A percentile compares a stretch with the other conserved stretches of the same genome.
These are phyloP conservation scores for Wickerhamiella hasegawae DNA, from an alignment of 805 yeast species.

Conservation along the genomic window DNA sequence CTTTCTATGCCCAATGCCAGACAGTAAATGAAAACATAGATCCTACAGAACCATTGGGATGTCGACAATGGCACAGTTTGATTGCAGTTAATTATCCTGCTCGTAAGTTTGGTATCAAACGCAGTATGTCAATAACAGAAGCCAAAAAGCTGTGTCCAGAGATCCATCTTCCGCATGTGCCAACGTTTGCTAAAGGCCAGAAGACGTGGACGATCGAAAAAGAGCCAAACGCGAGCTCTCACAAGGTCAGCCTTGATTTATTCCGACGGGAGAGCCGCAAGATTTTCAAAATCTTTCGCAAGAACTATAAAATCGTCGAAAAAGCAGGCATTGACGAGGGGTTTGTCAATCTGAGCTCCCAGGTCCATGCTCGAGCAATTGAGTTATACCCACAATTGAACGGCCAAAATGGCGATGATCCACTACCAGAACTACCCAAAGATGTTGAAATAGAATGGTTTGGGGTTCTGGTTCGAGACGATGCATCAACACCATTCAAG, in stretches of 20 bases:
- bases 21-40: constrained; percentile 54
- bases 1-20: constrained; percentile 92
- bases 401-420: constrained; percentile 18
- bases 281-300: constrained; percentile 48
- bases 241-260: constrained; percentile 83
- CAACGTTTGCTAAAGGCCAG: constrained; percentile 81
- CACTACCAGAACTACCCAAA: constrained; percentile 8
- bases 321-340: constrained; percentile 95
- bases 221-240: constrained; percentile 40
- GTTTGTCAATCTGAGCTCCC: constrained; percentile 66
- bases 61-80: constrained; percentile 82
- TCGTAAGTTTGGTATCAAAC: constrained; percentile 57
- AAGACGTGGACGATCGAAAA: constrained; percentile 63
- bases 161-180: constrained; percentile 74
- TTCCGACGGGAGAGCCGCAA: constrained; percentile 77
- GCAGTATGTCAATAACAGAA: constrained; percentile 56
- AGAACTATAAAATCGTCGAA: constrained; percentile 54
- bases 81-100: constrained; percentile 82
- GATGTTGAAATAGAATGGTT: constrained; percentile 12
- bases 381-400: constrained; percentile 33
- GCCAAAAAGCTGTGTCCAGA: constrained; percentile 67
- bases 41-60: constrained; percentile 68
- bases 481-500: constrained; percentile 17
- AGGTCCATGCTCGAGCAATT: constrained; percentile 31
- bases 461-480: constrained; percentile 1